phyloP scores from a whole-genome alignment of 495 filamentous ascomycete species.

The Cercophora samala region DNA sequence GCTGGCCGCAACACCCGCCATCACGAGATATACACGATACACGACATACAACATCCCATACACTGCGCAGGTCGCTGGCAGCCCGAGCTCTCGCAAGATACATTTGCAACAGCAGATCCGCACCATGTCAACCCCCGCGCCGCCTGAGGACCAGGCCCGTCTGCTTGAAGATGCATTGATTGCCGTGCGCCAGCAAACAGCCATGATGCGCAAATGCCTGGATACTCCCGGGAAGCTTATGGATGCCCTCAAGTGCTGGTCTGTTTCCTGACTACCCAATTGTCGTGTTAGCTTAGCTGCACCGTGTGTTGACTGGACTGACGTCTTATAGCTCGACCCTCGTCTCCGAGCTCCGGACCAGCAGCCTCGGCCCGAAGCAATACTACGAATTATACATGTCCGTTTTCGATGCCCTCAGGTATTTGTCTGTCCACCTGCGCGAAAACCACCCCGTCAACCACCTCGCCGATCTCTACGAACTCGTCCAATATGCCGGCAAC shows the following conservation, averaged over 20 bases:
- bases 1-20: background rate
- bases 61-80: background rate
- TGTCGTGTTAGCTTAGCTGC: background rate
- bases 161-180: constrained; percentile 95
- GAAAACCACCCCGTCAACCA: constrained; percentile 98
- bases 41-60: background rate
- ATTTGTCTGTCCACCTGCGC: constrained; percentile 92
- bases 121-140: constrained; percentile 59
- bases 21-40: background rate
- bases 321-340: constrained; percentile 72
- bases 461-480: constrained; percentile 95
- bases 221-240: constrained; percentile 98
- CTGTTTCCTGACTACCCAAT: constrained; percentile 29
- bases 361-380: constrained; percentile 92
- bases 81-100: background rate
- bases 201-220: constrained; percentile 93
- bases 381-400: constrained; percentile 99
- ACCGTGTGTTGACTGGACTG: constrained; percentile 5
- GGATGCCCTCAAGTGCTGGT: constrained; percentile 99
- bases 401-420: constrained; percentile 94
- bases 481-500: constrained; percentile 98
- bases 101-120: background rate
- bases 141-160: constrained; percentile 85
- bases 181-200: constrained; percentile 93
- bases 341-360: constrained; percentile 93